Evolutionary conservation across 805 yeast species (phyloP).

Genomic region (Candida qinlingensis): DNA sequence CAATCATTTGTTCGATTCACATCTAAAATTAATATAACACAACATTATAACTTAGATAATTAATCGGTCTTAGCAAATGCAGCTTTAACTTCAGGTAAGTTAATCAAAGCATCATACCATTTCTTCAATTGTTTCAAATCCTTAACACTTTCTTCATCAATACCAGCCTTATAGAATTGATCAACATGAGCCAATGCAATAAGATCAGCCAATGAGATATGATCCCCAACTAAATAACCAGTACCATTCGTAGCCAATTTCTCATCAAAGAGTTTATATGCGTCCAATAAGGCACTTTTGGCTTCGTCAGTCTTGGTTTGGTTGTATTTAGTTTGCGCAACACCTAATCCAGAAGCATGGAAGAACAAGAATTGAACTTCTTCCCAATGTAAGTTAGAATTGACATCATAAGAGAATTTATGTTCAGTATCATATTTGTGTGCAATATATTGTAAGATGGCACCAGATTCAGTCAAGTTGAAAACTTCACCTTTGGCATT

Average conservation of each 20-base stretch:
- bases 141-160: neutral
- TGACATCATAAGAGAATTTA: slow-evolving; percentile 32
- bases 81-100: slow-evolving; percentile 3
- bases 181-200: slow-evolving; percentile 32
- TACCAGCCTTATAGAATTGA: neutral
- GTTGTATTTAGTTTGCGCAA: slow-evolving; percentile 55
- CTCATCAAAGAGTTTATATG: slow-evolving; percentile 44
- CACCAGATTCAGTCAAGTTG: slow-evolving; percentile 53
- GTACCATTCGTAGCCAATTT: slow-evolving; percentile 36
- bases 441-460: slow-evolving; percentile 51
- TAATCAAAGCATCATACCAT: slow-evolving; percentile 1
- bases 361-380: slow-evolving; percentile 47
- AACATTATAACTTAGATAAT: neutral
- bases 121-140: slow-evolving; percentile 1
- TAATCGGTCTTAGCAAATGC: slow-evolving; percentile 4
- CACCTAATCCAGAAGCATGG: slow-evolving; percentile 55
- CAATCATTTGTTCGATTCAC: no score
- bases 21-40: no score
- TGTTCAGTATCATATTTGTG: slow-evolving; percentile 52
- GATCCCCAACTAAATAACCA: slow-evolving; percentile 56
- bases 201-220: slow-evolving; percentile 54
- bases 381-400: slow-evolving; percentile 42
- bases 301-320: slow-evolving; percentile 32
- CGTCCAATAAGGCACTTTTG: slow-evolving; percentile 29
- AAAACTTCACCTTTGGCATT: slow-evolving; percentile 33